Conservation (phyloP, 2,329 filamentous ascomycete genomes). For the Plenodomus biglobosus region DNA sequence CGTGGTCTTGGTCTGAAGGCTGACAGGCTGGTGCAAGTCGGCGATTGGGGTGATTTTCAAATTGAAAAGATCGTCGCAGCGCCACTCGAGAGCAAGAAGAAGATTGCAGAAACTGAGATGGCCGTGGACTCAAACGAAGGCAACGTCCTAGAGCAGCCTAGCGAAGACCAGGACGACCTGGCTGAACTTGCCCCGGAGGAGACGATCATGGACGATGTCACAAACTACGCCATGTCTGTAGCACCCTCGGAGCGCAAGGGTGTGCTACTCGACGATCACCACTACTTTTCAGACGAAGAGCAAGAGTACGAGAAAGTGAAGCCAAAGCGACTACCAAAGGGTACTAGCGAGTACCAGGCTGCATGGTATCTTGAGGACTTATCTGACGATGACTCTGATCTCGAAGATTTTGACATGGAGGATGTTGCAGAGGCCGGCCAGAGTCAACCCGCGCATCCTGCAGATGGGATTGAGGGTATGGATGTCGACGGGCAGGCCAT, state of each 20-base stretch:
- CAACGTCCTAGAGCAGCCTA: constrained; percentile 69
- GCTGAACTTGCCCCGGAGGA: constrained; percentile 85
- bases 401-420: constrained; percentile 64
- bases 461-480: constrained; percentile 76
- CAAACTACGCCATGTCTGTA: constrained; percentile 50
- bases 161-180: constrained; percentile 79
- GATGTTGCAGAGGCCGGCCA: constrained; percentile 57
- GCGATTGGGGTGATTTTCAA: constrained; percentile 92
- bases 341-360: constrained; percentile 90
- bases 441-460: constrained; percentile 63
- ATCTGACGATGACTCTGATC: constrained; percentile 82
- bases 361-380: constrained; percentile 88
- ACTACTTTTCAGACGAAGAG: constrained; percentile 94
- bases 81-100: constrained; percentile 61
- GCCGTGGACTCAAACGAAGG: constrained; percentile 61
- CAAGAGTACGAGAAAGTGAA: constrained; percentile 58
- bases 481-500: constrained; percentile 55
- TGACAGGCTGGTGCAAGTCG: constrained; percentile 85
- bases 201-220: constrained; percentile 72
- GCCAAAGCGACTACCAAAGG: constrained; percentile 79
- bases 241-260: constrained; percentile 66
- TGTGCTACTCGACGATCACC: constrained; percentile 91
- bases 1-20: constrained; percentile 85
- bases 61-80: constrained; percentile 85
- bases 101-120: constrained; percentile 67